Conservation (phyloP, 495 filamentous ascomycete genomes). For the Astrothelium macrocarpum region DNA sequence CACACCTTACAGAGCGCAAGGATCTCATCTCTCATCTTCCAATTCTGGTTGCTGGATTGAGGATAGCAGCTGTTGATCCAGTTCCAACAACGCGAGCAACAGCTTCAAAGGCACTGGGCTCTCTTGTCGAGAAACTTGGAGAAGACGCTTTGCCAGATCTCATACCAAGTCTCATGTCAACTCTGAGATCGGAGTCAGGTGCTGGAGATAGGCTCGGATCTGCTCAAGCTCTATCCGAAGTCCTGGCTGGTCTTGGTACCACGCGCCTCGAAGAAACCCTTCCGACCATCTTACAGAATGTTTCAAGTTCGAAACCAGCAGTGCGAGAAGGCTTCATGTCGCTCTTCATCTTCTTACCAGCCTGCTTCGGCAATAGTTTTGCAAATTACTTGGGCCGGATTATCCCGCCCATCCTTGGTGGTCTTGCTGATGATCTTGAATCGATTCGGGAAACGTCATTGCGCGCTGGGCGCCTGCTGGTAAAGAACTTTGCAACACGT, state of each 20-base stretch:
- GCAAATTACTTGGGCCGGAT: conserved; percentile 90
- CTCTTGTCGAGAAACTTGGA: conserved; percentile 90
- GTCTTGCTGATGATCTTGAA: conserved; percentile 90
- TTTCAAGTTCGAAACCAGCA: conserved; percentile 77
- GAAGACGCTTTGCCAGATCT: conserved; percentile 95
- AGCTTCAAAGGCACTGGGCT: conserved; percentile 90
- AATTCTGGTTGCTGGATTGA: conserved; percentile 82
- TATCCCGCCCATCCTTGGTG: conserved; percentile 89
- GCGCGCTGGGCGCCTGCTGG: conserved; percentile 81
- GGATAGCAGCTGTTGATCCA: conserved; percentile 82
- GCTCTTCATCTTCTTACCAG: conserved; percentile 95
- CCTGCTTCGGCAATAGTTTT: conserved; percentile 98
- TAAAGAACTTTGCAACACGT: conserved; percentile 94
- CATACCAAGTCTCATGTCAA: conserved; percentile 93
- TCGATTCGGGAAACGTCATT: conserved; percentile 90
- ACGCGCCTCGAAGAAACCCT: conserved; percentile 87
- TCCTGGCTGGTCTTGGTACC: conserved; percentile 89
- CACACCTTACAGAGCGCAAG: conserved; percentile 92
- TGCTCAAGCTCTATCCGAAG: conserved; percentile 92
- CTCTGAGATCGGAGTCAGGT: conserved; percentile 92
- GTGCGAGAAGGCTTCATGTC: conserved; percentile 99
- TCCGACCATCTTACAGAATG: conserved; percentile 93
- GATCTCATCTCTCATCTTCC: conserved; percentile 87
- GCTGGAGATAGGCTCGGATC: conserved; percentile 93
- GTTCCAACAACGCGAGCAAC: conserved; percentile 96